Evolutionary conservation across 169 alveolate species (phyloP).

Genomic region (Babesia caballi): DNA sequence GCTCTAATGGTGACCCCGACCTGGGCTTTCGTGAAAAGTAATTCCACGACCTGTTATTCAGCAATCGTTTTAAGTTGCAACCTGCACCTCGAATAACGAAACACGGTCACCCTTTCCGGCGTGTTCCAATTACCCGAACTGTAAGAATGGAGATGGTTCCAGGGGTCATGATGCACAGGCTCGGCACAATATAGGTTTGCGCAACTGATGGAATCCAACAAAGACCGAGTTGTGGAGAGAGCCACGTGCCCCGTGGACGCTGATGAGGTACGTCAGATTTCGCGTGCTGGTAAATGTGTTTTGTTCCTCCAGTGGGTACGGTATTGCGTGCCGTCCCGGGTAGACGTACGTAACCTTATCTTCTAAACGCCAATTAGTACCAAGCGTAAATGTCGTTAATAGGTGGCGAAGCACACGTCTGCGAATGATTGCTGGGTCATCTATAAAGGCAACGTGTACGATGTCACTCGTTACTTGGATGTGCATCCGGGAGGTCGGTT

Average conservation of each 20-base stretch:
- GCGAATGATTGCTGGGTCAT: conserved; percentile 74
- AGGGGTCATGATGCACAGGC: too few species aligned
- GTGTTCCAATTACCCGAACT: too few species aligned
- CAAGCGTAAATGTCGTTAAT: background rate
- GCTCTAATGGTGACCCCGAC: too few species aligned
- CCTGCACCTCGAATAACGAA: too few species aligned
- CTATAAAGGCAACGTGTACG: conserved; percentile 73
- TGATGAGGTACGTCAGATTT: background rate
- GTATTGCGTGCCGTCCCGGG: background rate
- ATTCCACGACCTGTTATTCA: too few species aligned
- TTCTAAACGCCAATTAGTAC: background rate
- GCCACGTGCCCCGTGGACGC: background rate
- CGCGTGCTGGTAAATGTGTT: background rate
- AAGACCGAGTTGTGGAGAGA: conserved; percentile 5
- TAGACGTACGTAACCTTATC: background rate
- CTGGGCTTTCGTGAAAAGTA: too few species aligned
- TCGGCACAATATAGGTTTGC: conserved; percentile 27
- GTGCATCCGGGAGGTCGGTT: conserved; percentile 79
- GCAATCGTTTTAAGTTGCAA: too few species aligned
- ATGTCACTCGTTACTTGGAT: conserved; percentile 70
- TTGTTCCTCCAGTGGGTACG: background rate
- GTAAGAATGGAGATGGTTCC: too few species aligned
- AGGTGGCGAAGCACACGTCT: conserved; percentile 69
- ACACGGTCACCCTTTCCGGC: too few species aligned
- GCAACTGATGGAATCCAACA: conserved; percentile 18